Evolutionary conservation across 2,329 filamentous ascomycete species (phyloP).

Genomic region (Sclerotinia trifoliorum): DNA sequence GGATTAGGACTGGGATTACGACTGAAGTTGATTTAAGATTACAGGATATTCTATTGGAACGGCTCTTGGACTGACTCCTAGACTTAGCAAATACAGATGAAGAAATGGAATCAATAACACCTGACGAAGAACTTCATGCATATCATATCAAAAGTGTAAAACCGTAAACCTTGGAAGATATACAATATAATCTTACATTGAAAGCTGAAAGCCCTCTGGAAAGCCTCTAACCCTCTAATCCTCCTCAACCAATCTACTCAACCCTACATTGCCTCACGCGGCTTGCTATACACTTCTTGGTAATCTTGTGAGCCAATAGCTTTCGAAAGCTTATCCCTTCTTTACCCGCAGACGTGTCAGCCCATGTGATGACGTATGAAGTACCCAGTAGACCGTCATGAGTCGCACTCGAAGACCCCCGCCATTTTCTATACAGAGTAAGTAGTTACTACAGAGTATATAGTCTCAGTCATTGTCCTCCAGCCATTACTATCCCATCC

Average conservation of each 20-base stretch:
- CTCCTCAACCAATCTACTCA: not conserved
- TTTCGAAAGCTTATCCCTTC: not conserved
- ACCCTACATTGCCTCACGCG: not conserved
- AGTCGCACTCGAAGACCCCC: not conserved
- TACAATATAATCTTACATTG: no score
- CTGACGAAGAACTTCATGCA: not conserved
- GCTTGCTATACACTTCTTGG: not conserved
- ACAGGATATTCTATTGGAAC: not conserved
- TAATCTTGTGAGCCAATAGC: not conserved
- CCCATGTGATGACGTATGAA: slow-evolving; percentile 10
- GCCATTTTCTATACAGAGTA: not conserved
- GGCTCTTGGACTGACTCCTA: not conserved
- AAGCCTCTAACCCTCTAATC: not conserved
- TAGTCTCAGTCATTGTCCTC: not conserved
- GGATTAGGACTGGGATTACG: no score
- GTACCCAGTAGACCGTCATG: no score
- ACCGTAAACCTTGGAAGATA: no score
- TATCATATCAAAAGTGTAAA: not conserved
- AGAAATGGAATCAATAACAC: not conserved
- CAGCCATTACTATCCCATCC: not conserved
- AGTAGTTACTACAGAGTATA: not conserved
- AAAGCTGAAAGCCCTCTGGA: not conserved
- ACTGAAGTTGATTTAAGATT: not conserved
- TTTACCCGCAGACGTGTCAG: not conserved
- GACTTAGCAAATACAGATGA: not conserved